Evolutionary conservation across 2,329 filamentous ascomycete genomes (phyloP).

Genomic region (Elsinoe fawcettii): DNA sequence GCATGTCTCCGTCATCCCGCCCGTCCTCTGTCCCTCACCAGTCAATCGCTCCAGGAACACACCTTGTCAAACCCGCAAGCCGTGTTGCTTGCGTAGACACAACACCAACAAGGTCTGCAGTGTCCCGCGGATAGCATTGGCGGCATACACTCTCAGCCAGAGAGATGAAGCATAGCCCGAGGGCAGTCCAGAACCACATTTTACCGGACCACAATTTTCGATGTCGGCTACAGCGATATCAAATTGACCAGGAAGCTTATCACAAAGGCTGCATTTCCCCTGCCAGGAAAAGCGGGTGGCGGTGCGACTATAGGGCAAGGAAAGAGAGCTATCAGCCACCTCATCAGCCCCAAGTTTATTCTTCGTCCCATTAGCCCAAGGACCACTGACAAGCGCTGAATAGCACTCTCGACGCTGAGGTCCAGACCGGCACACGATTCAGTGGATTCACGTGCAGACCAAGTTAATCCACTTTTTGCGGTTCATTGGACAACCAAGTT

Average conservation of each 20-base stretch:
- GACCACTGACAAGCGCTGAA: background rate
- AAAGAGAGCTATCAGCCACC: background rate
- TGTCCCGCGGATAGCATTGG: background rate
- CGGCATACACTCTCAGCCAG: background rate
- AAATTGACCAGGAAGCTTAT: background rate
- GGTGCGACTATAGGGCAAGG: background rate
- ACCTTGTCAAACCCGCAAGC: conserved; percentile 7
- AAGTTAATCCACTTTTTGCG: background rate
- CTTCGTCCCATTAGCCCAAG: background rate
- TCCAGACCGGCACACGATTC: conserved; percentile 3
- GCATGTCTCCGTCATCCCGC: conserved; percentile 10
- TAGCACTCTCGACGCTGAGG: background rate
- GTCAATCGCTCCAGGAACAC: background rate
- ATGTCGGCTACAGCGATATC: conserved; percentile 6
- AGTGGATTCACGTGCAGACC: background rate
- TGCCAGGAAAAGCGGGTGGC: background rate
- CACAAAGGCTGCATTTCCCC: background rate
- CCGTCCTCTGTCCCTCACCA: background rate
- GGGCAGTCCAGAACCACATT: background rate
- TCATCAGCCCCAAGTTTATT: background rate
- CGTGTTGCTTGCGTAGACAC: background rate
- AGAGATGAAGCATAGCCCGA: background rate
- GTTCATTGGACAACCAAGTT: background rate
- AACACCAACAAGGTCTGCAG: background rate
- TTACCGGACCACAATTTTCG: background rate